These are phyloP conservation scores for Ophiosphaerella korrae DNA, from an alignment of 2,329 filamentous ascomycete species.

Conservation along the genomic window DNA sequence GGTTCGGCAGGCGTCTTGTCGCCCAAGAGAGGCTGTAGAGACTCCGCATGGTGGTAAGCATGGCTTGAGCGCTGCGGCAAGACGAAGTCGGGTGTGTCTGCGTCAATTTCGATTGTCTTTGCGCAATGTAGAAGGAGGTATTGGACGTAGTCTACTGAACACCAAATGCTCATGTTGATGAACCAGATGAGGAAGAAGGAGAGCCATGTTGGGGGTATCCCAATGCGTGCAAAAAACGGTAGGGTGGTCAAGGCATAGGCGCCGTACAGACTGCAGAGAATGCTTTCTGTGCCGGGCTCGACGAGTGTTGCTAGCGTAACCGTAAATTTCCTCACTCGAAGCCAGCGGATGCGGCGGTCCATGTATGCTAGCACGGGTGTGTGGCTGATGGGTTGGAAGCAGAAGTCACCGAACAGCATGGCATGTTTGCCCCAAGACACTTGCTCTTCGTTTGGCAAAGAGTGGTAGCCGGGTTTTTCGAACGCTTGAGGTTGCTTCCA, in stretches of 20 bases:
- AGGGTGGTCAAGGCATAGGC: constrained; percentile 79
- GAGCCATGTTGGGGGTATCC: constrained; percentile 68
- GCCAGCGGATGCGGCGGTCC: constrained; percentile 82
- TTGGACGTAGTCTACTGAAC: constrained; percentile 72
- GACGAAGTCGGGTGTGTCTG: constrained; percentile 76
- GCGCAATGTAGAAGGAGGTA: constrained; percentile 77
- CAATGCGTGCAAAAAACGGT: constrained; percentile 63
- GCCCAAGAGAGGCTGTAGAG: constrained; percentile 28
- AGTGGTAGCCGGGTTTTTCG: constrained; percentile 31
- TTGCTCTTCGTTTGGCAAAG: constrained; percentile 29
- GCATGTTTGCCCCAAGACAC: constrained; percentile 74
- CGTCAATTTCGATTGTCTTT: constrained; percentile 71
- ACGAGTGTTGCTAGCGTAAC: constrained; percentile 87
- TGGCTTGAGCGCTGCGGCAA: constrained; percentile 46
- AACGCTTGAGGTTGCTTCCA: constrained; percentile 67
- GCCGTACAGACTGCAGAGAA: constrained; percentile 81
- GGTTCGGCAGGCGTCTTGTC: constrained; percentile 12
- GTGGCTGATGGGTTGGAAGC: constrained; percentile 83
- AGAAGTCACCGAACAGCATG: constrained; percentile 82
- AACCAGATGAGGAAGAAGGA: constrained; percentile 71
- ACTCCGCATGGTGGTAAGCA: constrained; percentile 39
- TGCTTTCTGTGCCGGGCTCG: constrained; percentile 87
- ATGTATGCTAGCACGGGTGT: constrained; percentile 81
- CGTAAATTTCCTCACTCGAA: constrained; percentile 92
- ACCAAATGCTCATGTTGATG: constrained; percentile 71